phyloP scores from a whole-genome alignment of 2,329 filamentous ascomycete genomes.

The Apiospora hydei region DNA sequence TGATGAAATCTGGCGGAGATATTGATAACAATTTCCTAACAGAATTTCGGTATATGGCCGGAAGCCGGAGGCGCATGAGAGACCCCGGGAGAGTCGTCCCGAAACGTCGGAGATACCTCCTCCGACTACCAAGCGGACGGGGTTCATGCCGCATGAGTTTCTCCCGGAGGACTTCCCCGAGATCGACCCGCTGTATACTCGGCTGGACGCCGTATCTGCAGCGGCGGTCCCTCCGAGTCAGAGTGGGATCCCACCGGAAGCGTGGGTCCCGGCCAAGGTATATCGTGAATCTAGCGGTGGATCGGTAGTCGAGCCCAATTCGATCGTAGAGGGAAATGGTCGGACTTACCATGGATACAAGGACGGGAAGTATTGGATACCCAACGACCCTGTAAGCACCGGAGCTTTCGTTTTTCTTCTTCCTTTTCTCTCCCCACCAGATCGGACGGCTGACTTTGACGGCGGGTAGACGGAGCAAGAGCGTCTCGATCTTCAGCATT shows the following conservation, averaged over 20 bases:
- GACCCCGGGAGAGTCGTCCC: not conserved
- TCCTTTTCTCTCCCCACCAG: not conserved
- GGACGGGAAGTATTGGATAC: not conserved
- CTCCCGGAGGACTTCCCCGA: not conserved
- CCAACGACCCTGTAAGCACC: not conserved
- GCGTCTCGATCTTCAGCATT: constrained; percentile 24
- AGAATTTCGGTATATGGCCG: not conserved
- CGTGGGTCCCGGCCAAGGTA: not conserved
- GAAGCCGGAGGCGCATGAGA: not conserved
- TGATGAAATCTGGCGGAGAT: too few species aligned
- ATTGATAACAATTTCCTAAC: not conserved
- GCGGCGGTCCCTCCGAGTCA: not conserved
- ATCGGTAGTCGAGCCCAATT: not conserved
- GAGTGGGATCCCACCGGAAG: not conserved
- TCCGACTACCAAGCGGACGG: not conserved
- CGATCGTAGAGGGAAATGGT: not conserved
- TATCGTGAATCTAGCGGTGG: not conserved
- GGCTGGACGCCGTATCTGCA: not conserved
- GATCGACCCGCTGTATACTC: not conserved
- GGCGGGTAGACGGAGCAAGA: constrained; percentile 22
- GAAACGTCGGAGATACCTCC: not conserved
- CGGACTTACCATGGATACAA: constrained; percentile 14
- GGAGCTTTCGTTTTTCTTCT: too few species aligned
- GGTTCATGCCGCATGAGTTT: not conserved
- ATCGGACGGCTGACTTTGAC: not conserved